Evolutionary conservation across 192 early-diverging fungal species (phyloP), one percentile per base, ranked within the genome.

Genomic region (Podila epigama): DNA sequence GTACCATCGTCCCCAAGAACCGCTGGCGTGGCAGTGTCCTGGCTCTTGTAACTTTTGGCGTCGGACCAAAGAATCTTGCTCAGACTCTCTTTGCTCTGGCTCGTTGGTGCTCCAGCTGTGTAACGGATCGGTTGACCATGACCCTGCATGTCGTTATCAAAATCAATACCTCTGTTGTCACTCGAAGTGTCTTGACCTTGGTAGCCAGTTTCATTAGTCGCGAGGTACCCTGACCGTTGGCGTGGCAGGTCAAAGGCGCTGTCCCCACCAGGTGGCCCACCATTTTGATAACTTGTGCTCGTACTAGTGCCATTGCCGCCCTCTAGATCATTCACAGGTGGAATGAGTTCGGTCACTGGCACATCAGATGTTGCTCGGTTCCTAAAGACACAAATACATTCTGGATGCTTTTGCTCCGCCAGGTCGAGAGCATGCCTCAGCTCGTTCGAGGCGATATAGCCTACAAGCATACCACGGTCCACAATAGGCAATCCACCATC

Each of bases 361-460:
- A 61, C 31, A 33, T 79, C 66, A 2, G 67, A 77, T 10, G 84
- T 40, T 5, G 73, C 73, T 10, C 73, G 68, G 68, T 85, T 85
- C 63, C 83, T 83, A 59, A 88, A 84, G 56, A 87, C 72, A 56
- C 88, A 89, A 13, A 75, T 58, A 3, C 80, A 81, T 53, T 65
- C 68, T 11, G 73, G 68, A 27, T 83, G 77, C 69, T 72, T 82
- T 44, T 64, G 53, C 16, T 77, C 73, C 16, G 73, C 73, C 28
- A 77, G 85, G 40, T 86, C 77, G 33, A 91, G 66, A 2, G 92
- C 93, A 78, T 93, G 90, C 34, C 89, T 83, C 22, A 97, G 68
- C 70, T 97, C 95, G 11, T 86, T 87, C 25, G 89, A 90, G 1
- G 94, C 94, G 52, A 93, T 92, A 68, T 91, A 97, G 8, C 95